Percentiles rank a stretch among this genome's conserved stretches.
Evolutionary conservation across 1,139 yeast genomes (phyloP).

Genomic region (Nadsonia starkeyi-henricii): DNA sequence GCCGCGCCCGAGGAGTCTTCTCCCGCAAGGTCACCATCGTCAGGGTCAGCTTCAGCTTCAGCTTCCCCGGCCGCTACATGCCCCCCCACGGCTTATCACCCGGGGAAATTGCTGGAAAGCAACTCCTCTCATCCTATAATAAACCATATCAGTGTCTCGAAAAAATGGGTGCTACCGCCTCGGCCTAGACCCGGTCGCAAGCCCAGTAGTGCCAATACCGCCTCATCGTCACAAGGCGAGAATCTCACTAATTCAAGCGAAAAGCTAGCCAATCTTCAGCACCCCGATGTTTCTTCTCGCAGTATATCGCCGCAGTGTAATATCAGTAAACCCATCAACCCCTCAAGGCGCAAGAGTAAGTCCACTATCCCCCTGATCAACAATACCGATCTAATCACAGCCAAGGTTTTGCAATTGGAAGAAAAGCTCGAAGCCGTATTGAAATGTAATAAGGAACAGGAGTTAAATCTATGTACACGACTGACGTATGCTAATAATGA

Average conservation of each 20-base stretch:
- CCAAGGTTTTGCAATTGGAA: not conserved
- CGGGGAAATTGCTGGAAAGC: not conserved
- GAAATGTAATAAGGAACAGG: not conserved
- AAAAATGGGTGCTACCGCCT: slow-evolving; percentile 84
- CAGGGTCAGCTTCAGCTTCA: too few species aligned
- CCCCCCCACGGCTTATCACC: not conserved
- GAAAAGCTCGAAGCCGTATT: not conserved
- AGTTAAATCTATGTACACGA: not conserved
- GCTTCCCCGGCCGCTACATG: too few species aligned
- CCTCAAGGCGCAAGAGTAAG: not conserved
- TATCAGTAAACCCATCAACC: not conserved
- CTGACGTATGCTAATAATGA: not conserved
- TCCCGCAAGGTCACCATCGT: too few species aligned
- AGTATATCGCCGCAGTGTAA: not conserved
- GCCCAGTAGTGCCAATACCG: slow-evolving; percentile 27
- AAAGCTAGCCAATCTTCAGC: too few species aligned
- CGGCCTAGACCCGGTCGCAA: slow-evolving; percentile 84
- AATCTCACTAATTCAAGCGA: not conserved
- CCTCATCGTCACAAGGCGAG: not conserved
- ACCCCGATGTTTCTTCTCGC: too few species aligned
- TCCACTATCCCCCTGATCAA: not conserved
- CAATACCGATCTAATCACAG: not conserved
- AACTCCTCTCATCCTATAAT: not conserved
- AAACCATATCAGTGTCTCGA: slow-evolving; percentile 28
- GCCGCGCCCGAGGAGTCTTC: too few species aligned